phyloP scores from a whole-genome alignment of 768 basidiomycete genomes.

The Tulasnella sp. region DNA sequence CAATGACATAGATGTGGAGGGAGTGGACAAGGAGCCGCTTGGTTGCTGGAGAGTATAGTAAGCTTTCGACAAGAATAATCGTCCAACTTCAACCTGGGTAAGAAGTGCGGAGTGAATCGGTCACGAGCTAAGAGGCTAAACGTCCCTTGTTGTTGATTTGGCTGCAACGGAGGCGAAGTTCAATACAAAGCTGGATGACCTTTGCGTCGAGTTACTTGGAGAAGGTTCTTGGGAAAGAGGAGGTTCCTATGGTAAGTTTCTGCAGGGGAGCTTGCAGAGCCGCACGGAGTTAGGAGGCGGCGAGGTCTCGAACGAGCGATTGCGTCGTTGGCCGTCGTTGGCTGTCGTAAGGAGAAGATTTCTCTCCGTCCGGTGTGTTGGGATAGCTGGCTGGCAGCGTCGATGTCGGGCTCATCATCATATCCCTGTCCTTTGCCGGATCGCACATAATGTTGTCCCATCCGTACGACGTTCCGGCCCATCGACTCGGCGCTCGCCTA shows the following conservation, averaged over 20 bases:
- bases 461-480: slow-evolving; percentile 22
- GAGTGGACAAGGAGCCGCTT: background rate
- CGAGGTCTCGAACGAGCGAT: too few relatives aligned
- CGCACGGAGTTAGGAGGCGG: too few relatives aligned
- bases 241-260: background rate
- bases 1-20: background rate
- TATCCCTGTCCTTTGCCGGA: slow-evolving; percentile 11
- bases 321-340: too few relatives aligned
- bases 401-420: background rate
- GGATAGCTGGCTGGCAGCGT: background rate
- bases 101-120: slow-evolving; percentile 12
- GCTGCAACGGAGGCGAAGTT: slow-evolving; percentile 32
- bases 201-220: slow-evolving; percentile 9
- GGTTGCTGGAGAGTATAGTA: background rate
- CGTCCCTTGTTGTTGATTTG: too few relatives aligned
- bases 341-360: too few relatives aligned
- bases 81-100: background rate
- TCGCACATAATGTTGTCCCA: background rate
- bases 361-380: background rate
- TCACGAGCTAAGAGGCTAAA: too few relatives aligned
- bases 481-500: background rate
- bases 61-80: background rate
- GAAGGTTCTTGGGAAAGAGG: background rate
- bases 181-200: background rate
- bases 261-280: too few relatives aligned